Evolutionary conservation across 805 yeast species (phyloP).

Genomic region (Candida maltosa): DNA sequence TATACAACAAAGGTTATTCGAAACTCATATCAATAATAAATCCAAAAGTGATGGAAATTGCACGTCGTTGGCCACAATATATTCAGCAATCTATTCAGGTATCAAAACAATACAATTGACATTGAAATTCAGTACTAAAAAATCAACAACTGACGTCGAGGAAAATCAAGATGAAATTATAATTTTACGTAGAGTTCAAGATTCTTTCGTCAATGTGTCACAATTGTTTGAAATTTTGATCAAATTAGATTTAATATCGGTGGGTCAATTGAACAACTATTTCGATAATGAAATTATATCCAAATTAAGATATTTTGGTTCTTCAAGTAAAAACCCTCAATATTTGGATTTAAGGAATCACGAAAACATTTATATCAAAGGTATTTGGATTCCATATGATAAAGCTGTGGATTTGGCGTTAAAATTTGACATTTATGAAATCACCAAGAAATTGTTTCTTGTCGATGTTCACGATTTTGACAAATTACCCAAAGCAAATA

Average conservation of each 20-base stretch:
- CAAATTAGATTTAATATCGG: slow-evolving; percentile 22
- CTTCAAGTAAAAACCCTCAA: slow-evolving; percentile 12
- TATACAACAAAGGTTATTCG: slow-evolving; percentile 31
- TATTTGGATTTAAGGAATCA: slow-evolving; percentile 28
- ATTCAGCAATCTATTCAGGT: slow-evolving; percentile 32
- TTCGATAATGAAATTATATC: slow-evolving; percentile 30
- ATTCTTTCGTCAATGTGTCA: slow-evolving; percentile 36
- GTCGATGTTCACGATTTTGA: slow-evolving; percentile 46
- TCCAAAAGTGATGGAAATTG: slow-evolving; percentile 12
- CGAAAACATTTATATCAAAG: slow-evolving; percentile 24
- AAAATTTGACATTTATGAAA: slow-evolving; percentile 36
- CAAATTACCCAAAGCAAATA: slow-evolving; percentile 24
- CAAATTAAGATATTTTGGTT: slow-evolving; percentile 25
- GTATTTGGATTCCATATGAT: slow-evolving; percentile 44
- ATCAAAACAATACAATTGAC: slow-evolving; percentile 35
- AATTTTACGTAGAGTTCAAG: slow-evolving; percentile 40
- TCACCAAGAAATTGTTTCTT: slow-evolving; percentile 33
- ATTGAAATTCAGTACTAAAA: slow-evolving; percentile 10
- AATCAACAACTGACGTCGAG: slow-evolving; percentile 1
- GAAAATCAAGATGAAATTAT: slow-evolving; percentile 10
- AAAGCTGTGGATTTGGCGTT: slow-evolving; percentile 37
- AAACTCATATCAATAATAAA: slow-evolving; percentile 36
- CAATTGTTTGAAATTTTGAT: slow-evolving; percentile 35
- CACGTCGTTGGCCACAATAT: slow-evolving; percentile 9
- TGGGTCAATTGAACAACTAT: slow-evolving; percentile 25